These are phyloP conservation scores for Alternaria atra DNA, from an alignment of 2,329 filamentous ascomycete genomes.

Conservation along the genomic window DNA sequence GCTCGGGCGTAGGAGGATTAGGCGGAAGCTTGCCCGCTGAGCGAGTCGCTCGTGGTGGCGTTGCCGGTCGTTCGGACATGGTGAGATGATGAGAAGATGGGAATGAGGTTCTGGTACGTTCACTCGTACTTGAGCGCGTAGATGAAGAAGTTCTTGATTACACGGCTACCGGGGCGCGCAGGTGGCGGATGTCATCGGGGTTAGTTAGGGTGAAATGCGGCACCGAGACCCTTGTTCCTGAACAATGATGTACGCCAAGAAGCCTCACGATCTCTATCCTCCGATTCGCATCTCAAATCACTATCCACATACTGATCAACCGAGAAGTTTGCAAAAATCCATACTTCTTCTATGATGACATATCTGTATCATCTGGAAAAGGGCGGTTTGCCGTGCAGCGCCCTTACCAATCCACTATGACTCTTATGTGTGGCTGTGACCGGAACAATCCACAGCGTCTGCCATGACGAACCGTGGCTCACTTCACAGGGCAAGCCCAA, in stretches of 20 bases:
- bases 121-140: neutral
- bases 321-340: constrained; percentile 5
- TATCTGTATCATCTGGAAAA: constrained; percentile 13
- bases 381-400: constrained; percentile 33
- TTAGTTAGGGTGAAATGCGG: constrained; percentile 6
- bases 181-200: constrained; percentile 25
- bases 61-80: constrained; percentile 56
- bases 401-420: constrained; percentile 49
- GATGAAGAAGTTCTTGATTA: neutral
- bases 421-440: constrained; percentile 49
- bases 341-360: neutral
- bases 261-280: constrained; percentile 24
- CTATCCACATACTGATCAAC: constrained; percentile 6
- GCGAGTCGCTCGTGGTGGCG: constrained; percentile 56
- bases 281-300: constrained; percentile 19
- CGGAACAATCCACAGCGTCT: constrained; percentile 21
- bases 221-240: constrained; percentile 36
- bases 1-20: constrained; percentile 66
- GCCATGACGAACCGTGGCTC: constrained; percentile 9
- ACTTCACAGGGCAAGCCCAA: neutral
- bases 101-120: neutral
- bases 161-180: constrained; percentile 1
- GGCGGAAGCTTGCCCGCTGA: constrained; percentile 53
- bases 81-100: neutral
- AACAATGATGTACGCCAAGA: constrained; percentile 46